Percentiles rank a stretch among this genome's conserved stretches.
These are phyloP conservation scores for Wickerhamomyces sydowiorum DNA, from an alignment of 805 yeast genomes.

Conservation along the genomic window DNA sequence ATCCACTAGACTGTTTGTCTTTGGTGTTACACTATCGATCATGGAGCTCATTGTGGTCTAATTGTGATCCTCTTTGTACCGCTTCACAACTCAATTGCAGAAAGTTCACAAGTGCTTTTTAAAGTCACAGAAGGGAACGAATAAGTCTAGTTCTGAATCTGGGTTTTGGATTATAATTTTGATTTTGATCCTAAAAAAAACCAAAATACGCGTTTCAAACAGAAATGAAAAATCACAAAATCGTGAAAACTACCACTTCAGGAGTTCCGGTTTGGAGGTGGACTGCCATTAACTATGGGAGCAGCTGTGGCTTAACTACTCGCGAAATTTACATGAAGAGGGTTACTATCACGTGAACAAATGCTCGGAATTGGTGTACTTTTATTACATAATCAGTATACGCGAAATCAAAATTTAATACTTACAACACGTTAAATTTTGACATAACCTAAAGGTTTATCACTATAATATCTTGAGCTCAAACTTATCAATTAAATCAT, in stretches of 20 bases:
- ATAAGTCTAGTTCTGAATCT: background rate
- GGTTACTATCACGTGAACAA: too few species aligned
- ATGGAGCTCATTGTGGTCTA: background rate
- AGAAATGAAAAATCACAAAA: constrained; percentile 1
- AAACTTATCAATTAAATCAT: background rate
- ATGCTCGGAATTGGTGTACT: too few species aligned
- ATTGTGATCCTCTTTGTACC: background rate
- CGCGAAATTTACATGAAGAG: too few species aligned
- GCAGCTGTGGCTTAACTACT: too few species aligned
- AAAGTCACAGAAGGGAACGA: too few species aligned
- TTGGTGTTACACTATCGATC: constrained; percentile 1
- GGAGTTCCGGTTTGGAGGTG: too few species aligned
- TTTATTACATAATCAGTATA: too few species aligned
- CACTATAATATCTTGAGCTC: background rate
- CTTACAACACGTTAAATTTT: too few species aligned
- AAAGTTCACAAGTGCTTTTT: constrained; percentile 4
- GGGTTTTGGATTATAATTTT: background rate
- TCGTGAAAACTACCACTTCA: too few species aligned
- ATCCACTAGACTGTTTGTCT: background rate
- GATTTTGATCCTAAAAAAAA: background rate
- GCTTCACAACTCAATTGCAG: constrained; percentile 1
- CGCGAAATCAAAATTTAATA: too few species aligned
- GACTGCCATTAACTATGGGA: too few species aligned
- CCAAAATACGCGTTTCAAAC: constrained; percentile 13
- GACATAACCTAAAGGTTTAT: too few species aligned